Percentiles rank a stretch among this genome's conserved stretches.
phyloP scores from a whole-genome alignment of 2,329 filamentous ascomycete species.

The Colletotrichum orchidophilum region DNA sequence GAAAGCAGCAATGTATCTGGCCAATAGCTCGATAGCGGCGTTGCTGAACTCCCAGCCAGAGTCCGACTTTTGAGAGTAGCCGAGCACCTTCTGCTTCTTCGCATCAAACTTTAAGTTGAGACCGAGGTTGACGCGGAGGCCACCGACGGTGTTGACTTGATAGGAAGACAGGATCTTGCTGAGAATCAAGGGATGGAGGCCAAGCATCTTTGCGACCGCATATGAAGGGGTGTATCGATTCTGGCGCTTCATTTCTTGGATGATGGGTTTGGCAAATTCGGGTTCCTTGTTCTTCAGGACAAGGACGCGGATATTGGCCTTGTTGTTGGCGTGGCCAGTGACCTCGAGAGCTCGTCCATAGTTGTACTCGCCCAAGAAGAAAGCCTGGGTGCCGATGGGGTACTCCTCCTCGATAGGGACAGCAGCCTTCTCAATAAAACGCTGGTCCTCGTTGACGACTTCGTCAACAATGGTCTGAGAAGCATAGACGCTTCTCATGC shows the following conservation, averaged over 20 bases:
- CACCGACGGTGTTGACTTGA: constrained; percentile 80
- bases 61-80: constrained; percentile 87
- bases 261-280: constrained; percentile 83
- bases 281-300: constrained; percentile 76
- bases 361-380: constrained; percentile 93
- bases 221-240: constrained; percentile 88
- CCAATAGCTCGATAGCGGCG: constrained; percentile 81
- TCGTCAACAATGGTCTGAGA: constrained; percentile 90
- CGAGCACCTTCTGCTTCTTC: constrained; percentile 93
- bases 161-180: constrained; percentile 98
- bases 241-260: constrained; percentile 72
- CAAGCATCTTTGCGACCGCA: constrained; percentile 83
- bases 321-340: constrained; percentile 75
- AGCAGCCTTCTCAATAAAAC: constrained; percentile 91
- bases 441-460: constrained; percentile 88
- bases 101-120: constrained; percentile 97
- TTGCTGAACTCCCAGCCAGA: constrained; percentile 96
- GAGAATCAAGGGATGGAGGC: constrained; percentile 84
- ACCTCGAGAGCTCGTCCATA: constrained; percentile 93
- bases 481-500: constrained; percentile 90
- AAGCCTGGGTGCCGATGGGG: constrained; percentile 81
- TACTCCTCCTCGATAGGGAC: constrained; percentile 92
- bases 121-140: constrained; percentile 86
- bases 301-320: constrained; percentile 82
- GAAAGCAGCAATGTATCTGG: constrained; percentile 91